These are phyloP conservation scores for Stereocaulon alpinum DNA, from an alignment of 495 filamentous ascomycete species.

Conservation along the genomic window DNA sequence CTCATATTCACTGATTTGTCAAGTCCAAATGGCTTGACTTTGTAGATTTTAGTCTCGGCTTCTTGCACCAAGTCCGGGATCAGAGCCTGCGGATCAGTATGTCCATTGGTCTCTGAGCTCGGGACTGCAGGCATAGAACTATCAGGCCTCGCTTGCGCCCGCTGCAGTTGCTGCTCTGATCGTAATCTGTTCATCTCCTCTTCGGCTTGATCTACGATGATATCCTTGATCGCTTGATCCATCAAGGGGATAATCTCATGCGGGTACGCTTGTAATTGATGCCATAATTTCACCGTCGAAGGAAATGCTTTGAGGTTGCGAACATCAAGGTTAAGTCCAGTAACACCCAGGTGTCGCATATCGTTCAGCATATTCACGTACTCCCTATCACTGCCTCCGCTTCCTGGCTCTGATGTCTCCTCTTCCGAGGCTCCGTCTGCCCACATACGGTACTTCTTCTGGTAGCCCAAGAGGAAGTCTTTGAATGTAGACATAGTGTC, in stretches of 20 bases:
- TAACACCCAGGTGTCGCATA: constrained; percentile 78
- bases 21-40: constrained; percentile 83
- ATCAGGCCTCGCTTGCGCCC: constrained; percentile 33
- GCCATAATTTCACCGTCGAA: constrained; percentile 84
- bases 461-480: constrained; percentile 82
- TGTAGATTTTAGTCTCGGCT: constrained; percentile 64
- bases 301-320: constrained; percentile 90
- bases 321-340: constrained; percentile 76
- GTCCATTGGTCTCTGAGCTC: constrained; percentile 57
- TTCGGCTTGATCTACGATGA: constrained; percentile 80
- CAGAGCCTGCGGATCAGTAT: constrained; percentile 29
- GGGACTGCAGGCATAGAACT: constrained; percentile 69
- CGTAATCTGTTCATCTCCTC: constrained; percentile 67
- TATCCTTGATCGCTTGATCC: constrained; percentile 87
- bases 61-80: constrained; percentile 52
- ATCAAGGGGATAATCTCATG: constrained; percentile 93
- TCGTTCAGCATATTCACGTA: constrained; percentile 81
- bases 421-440: constrained; percentile 69
- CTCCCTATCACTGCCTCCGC: constrained; percentile 53
- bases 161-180: constrained; percentile 40
- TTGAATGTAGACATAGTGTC: constrained; percentile 81
- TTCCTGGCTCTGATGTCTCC: constrained; percentile 52
- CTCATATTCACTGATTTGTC: constrained; percentile 83
- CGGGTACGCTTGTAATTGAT: constrained; percentile 84
- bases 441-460: constrained; percentile 87